Conservation (phyloP, 768 basidiomycete species). For the Tricholoma furcatifolium region DNA sequence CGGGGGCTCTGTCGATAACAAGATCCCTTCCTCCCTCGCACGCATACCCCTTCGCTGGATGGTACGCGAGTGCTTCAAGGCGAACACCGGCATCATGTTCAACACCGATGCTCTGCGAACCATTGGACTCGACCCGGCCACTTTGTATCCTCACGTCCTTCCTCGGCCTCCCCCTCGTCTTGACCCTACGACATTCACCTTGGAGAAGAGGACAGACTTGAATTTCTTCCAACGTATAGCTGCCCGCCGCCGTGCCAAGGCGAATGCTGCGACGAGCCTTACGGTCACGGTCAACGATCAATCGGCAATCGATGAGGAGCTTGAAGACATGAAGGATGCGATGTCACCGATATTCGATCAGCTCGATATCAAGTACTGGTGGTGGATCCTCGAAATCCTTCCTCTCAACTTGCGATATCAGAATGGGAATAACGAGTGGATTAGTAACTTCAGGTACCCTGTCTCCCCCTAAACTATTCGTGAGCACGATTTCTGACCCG, state of each 20-base stretch:
- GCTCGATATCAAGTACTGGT: conserved; percentile 35
- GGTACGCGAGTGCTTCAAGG: conserved; percentile 63
- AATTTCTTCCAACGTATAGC: neutral
- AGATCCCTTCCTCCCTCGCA: conserved; percentile 38
- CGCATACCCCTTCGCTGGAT: conserved; percentile 67
- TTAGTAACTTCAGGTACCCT: conserved; percentile 18
- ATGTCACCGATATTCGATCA: conserved; percentile 50
- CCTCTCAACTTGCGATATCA: conserved; percentile 36
- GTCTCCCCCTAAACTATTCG: neutral
- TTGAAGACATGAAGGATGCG: conserved; percentile 52
- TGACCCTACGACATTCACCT: conserved; percentile 1
- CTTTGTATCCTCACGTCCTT: conserved; percentile 35
- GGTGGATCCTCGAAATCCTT: conserved; percentile 62
- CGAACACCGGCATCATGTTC: conserved; percentile 61
- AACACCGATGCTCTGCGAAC: conserved; percentile 39
- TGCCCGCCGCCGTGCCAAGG: neutral
- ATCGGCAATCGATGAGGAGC: conserved; percentile 36
- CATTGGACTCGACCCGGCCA: conserved; percentile 42
- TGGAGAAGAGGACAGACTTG: neutral
- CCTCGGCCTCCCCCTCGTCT: conserved; percentile 31
- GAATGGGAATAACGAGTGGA: conserved; percentile 28
- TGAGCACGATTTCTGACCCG: neutral
- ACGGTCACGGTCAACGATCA: neutral
- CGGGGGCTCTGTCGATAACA: conserved; percentile 53
- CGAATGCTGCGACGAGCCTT: conserved; percentile 11